phyloP scores from a whole-genome alignment of 2,329 filamentous ascomycete species.

The Sporothrix phasma region DNA sequence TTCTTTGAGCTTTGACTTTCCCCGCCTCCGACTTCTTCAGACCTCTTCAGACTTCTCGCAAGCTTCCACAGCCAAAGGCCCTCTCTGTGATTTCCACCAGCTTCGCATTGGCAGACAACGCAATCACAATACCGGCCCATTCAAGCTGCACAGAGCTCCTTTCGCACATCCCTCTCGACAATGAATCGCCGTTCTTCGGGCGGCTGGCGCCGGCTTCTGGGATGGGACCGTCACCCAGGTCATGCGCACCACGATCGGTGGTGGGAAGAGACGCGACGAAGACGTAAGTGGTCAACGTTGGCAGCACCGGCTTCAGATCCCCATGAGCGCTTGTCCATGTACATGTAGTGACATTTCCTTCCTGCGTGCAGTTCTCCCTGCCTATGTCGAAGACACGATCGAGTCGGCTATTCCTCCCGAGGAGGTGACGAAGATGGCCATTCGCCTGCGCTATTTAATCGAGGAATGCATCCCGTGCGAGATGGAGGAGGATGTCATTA shows the following conservation, averaged over 20 bases:
- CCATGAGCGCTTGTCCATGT: background rate
- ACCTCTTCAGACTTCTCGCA: background rate
- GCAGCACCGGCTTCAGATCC: background rate
- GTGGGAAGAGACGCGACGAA: slow-evolving; percentile 25
- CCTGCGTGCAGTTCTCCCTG: slow-evolving; percentile 50
- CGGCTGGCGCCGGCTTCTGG: slow-evolving; percentile 24
- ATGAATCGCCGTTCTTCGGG: slow-evolving; percentile 10
- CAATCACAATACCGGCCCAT: background rate
- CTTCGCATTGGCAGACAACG: background rate
- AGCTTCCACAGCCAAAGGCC: background rate
- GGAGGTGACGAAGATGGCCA: slow-evolving; percentile 80
- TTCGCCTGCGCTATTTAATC: slow-evolving; percentile 83
- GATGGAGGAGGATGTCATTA: slow-evolving; percentile 65
- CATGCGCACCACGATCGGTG: slow-evolving; percentile 22
- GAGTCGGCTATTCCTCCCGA: slow-evolving; percentile 60
- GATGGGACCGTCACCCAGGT: slow-evolving; percentile 24
- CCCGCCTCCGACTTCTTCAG: background rate
- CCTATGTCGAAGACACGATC: slow-evolving; percentile 46
- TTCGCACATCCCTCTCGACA: background rate
- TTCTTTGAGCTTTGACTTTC: background rate
- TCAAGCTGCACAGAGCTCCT: background rate
- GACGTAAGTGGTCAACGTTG: slow-evolving; percentile 20
- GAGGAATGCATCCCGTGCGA: slow-evolving; percentile 87
- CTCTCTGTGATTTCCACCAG: background rate
- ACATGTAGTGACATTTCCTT: background rate